Percentiles rank a stretch among this genome's conserved stretches.
phyloP scores from a whole-genome alignment of 2,329 filamentous ascomycete species.

The Polychaeton citri region DNA sequence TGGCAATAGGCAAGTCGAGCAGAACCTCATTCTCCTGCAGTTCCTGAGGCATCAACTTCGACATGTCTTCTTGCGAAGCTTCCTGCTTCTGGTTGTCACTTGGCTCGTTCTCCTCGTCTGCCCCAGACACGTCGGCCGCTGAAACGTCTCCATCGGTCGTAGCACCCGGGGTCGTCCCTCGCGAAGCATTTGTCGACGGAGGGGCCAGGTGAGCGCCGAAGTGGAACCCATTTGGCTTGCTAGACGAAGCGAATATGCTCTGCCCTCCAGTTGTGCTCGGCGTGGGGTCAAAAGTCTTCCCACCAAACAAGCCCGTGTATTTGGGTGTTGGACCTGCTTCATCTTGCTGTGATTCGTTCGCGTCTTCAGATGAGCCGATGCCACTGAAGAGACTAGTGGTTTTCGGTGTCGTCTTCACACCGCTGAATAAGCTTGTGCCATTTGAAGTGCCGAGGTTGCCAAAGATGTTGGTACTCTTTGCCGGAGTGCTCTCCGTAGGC shows the following conservation, averaged over 20 bases:
- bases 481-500: background rate
- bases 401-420: slow-evolving; percentile 1
- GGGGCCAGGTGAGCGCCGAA: slow-evolving; percentile 20
- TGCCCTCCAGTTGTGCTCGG: slow-evolving; percentile 36
- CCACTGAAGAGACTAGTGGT: background rate
- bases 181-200: slow-evolving; percentile 27
- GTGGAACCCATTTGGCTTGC: slow-evolving; percentile 19
- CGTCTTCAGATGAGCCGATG: background rate
- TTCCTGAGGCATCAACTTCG: slow-evolving; percentile 50
- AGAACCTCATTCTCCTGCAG: slow-evolving; percentile 52
- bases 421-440: background rate
- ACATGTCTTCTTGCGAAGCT: slow-evolving; percentile 47
- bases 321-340: background rate
- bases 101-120: slow-evolving; percentile 17
- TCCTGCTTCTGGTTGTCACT: slow-evolving; percentile 9
- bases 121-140: slow-evolving; percentile 6
- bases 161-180: slow-evolving; percentile 33
- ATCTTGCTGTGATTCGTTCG: too few relatives aligned
- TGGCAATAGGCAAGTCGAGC: slow-evolving; percentile 53
- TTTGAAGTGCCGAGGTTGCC: slow-evolving; percentile 1
- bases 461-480: slow-evolving; percentile 2
- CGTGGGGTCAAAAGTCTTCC: slow-evolving; percentile 2
- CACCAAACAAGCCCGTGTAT: background rate
- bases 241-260: slow-evolving; percentile 12
- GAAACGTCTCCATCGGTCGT: slow-evolving; percentile 25